Evolutionary conservation across 345 rosid species (phyloP), one percentile per base, ranked within the genome.

Genomic region (Garcia nutans): DNA sequence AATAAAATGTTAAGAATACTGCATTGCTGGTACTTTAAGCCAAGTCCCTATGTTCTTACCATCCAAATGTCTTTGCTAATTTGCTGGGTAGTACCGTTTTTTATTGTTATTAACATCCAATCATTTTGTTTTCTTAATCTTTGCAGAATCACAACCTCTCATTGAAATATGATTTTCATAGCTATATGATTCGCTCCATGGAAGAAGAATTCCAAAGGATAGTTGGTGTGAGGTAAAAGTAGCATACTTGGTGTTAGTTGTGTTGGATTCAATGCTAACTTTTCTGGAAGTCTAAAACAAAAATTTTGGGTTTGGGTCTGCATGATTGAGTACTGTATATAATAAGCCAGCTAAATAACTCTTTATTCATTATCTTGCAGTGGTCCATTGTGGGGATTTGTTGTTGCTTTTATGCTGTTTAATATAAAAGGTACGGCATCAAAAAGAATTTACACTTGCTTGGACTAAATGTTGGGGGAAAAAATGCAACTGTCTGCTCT

Each of bases 141-240:
- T 84, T 82, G 82, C 92, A 96, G 99, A 96, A 93, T 80, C 99
- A 96, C 88, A 80, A 90, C 81, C 92, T 96, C 75, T 44, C 85
- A 3, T 72, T 67, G 42, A 87, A 83, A 80, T 93, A 93, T 71
- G 98, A 96, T 86, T 96, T 96, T 80, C 98, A 93, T 74, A 87
- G 96, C 86, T 96, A 96, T 71, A 93, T 96, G 99, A 84, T 93
- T 74, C 97, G 99, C 63, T 90, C 99, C 58, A 96, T 91, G 99
- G 99, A 96, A 82, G 99, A 96, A 85, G 98, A 96, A 82, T 93
- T 96, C 83, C 96, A 89, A 70, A 88, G 81, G 76, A 96, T 93
- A 57, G 99, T 96, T 77, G 98, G 99, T 81, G 94, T 96, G 69
- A 93, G 98, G 99, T 91, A 83, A 79, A 59, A 16, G 47, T 44